Evolutionary conservation across 208 protist species (phyloP).

Genomic region (Herpetomonas muscarum): DNA sequence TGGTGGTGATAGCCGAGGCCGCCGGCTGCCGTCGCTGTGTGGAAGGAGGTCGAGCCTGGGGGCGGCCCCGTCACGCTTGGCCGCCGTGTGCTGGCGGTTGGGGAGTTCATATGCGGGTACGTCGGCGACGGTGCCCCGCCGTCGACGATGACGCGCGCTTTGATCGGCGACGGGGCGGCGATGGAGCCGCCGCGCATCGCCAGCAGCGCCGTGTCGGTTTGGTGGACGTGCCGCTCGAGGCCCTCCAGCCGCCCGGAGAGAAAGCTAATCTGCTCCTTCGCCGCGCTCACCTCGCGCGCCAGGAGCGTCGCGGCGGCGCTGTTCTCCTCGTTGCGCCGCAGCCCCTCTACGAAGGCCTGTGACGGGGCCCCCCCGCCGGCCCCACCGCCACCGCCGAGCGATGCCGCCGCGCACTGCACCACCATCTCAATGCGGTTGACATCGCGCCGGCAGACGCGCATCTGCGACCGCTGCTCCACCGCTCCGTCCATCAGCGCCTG

Average conservation of each 20-base stretch:
- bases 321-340: not conserved
- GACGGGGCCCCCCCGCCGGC: not conserved
- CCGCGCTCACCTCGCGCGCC: constrained; percentile 23
- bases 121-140: not conserved
- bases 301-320: constrained; percentile 4
- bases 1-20: constrained; percentile 6
- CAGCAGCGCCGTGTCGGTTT: constrained; percentile 21
- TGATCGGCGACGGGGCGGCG: constrained; percentile 3
- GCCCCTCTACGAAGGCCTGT: constrained; percentile 1
- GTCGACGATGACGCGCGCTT: not conserved
- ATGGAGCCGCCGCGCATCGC: constrained; percentile 7
- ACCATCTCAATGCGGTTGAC: constrained; percentile 77
- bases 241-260: constrained; percentile 25
- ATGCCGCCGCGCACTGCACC: constrained; percentile 26
- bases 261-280: constrained; percentile 35
- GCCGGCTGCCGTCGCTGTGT: not conserved
- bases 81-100: constrained; percentile 6
- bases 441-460: constrained; percentile 59
- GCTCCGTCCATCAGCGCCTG: constrained; percentile 49
- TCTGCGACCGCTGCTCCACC: constrained; percentile 33
- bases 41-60: not conserved
- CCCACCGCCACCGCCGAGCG: not conserved
- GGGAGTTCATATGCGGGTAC: not conserved
- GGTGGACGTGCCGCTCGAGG: constrained; percentile 33
- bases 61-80: constrained; percentile 1